Conservation (phyloP, 129 eudicot genomes). For the Lactuca saligna region DNA sequence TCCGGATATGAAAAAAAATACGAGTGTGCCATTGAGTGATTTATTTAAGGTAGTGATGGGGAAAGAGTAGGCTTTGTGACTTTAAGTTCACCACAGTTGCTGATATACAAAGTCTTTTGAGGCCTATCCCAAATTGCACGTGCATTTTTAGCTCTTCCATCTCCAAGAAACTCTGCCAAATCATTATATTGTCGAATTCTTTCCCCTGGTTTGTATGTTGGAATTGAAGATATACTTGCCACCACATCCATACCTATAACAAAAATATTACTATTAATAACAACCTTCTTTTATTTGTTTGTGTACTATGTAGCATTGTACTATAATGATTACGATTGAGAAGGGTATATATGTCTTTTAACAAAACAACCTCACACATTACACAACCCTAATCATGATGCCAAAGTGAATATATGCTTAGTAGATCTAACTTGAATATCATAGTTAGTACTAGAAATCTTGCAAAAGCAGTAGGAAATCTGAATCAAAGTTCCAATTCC, state of each 20-base stretch:
- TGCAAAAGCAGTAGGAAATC: background rate
- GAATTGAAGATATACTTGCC: constrained; percentile 60
- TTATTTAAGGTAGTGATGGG: constrained; percentile 79
- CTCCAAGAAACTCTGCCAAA: constrained; percentile 86
- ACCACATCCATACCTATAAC: constrained; percentile 85
- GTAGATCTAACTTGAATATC: background rate
- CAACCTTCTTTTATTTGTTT: background rate
- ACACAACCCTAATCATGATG: background rate
- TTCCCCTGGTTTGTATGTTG: constrained; percentile 82
- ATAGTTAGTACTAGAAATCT: background rate
- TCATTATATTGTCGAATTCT: constrained; percentile 79
- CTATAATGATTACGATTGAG: too few species aligned
- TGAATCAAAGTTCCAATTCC: constrained; percentile 4
- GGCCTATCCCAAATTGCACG: constrained; percentile 91
- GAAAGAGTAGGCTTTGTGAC: constrained; percentile 90
- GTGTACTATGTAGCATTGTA: too few species aligned
- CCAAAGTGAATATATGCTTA: background rate
- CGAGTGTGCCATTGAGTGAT: constrained; percentile 9
- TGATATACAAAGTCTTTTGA: constrained; percentile 73
- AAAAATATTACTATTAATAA: background rate
- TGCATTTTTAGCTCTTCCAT: constrained; percentile 85
- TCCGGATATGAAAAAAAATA: background rate
- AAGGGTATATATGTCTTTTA: too few species aligned
- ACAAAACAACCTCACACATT: background rate
- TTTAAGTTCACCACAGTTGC: constrained; percentile 82